Percentiles rank a stretch among this genome's conserved stretches.
Evolutionary conservation across 2,329 filamentous ascomycete genomes (phyloP).

Genomic region (Fusarium hainanense): DNA sequence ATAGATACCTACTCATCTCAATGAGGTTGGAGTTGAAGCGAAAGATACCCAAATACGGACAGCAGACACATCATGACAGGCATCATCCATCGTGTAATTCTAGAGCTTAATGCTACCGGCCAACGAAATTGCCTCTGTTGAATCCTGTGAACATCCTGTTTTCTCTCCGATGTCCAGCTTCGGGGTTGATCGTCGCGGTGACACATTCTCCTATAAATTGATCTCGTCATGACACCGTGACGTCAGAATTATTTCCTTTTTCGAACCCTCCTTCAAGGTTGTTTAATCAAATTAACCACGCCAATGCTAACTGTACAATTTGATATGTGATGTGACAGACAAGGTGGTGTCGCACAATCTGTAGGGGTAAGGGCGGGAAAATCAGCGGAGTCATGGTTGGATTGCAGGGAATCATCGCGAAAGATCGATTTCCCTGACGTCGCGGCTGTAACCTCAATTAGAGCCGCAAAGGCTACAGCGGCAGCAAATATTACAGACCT

Average conservation of each 20-base stretch:
- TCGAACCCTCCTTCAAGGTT: background rate
- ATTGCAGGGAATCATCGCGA: conserved; percentile 25
- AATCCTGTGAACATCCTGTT: background rate
- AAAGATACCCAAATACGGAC: conserved; percentile 39
- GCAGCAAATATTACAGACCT: conserved; percentile 27
- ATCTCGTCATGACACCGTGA: conserved; percentile 41
- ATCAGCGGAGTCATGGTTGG: conserved; percentile 22
- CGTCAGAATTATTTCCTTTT: conserved; percentile 23
- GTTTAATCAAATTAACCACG: conserved; percentile 9
- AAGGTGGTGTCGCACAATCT: conserved; percentile 12
- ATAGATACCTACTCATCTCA: conserved; percentile 45
- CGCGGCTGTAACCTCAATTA: conserved; percentile 30
- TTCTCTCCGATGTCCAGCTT: conserved; percentile 1
- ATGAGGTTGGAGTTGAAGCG: conserved; percentile 38
- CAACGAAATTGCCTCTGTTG: conserved; percentile 7
- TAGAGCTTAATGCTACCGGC: conserved; percentile 11
- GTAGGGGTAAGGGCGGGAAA: conserved; percentile 3
- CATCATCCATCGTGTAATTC: conserved; percentile 14
- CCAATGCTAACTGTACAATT: background rate
- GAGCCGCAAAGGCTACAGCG: conserved; percentile 21
- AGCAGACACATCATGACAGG: conserved; percentile 21
- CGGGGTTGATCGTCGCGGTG: conserved; percentile 26
- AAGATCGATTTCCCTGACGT: conserved; percentile 29
- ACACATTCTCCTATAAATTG: conserved; percentile 21
- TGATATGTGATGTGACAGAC: background rate